A percentile compares a stretch with the other conserved stretches of the same genome.
Evolutionary conservation across 805 yeast genomes (phyloP).

Genomic region (Maudiozyma saulgeensis): DNA sequence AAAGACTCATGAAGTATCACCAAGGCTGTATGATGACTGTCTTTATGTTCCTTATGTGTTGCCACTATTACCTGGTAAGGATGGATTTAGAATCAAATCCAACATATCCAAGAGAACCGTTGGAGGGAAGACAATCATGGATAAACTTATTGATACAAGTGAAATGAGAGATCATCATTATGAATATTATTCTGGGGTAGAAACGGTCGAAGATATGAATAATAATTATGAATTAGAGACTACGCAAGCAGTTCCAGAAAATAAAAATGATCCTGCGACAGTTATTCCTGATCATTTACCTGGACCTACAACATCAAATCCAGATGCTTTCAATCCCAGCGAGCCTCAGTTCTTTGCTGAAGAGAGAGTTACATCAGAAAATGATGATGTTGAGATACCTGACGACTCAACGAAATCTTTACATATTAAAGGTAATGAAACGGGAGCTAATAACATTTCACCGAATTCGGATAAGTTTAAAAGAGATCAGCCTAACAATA

Average conservation of each 20-base stretch:
- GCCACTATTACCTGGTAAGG: conserved; percentile 78
- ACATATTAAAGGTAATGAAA: no score
- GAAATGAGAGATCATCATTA: conserved; percentile 88
- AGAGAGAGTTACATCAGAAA: conserved; percentile 9
- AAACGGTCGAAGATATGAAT: conserved; percentile 47
- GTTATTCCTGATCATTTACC: conserved; percentile 23
- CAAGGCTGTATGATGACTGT: conserved; percentile 87
- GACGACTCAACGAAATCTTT: background rate
- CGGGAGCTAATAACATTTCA: background rate
- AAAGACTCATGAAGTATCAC: conserved; percentile 70
- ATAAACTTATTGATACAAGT: conserved; percentile 63
- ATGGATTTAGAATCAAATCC: conserved; percentile 67
- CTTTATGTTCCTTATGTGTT: conserved; percentile 80
- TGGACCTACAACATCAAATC: conserved; percentile 24
- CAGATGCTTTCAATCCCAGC: conserved; percentile 72
- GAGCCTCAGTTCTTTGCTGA: conserved; percentile 85
- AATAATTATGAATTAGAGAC: conserved; percentile 33
- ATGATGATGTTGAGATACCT: background rate
- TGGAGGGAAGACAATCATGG: conserved; percentile 46
- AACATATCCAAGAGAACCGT: conserved; percentile 37
- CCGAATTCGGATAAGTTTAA: background rate
- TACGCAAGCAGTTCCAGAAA: conserved; percentile 9
- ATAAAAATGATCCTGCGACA: conserved; percentile 11
- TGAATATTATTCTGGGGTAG: conserved; percentile 77
- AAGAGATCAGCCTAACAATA: background rate